phyloP scores from a whole-genome alignment of 148 eudicot species.

The Rhododendron vialii region DNA sequence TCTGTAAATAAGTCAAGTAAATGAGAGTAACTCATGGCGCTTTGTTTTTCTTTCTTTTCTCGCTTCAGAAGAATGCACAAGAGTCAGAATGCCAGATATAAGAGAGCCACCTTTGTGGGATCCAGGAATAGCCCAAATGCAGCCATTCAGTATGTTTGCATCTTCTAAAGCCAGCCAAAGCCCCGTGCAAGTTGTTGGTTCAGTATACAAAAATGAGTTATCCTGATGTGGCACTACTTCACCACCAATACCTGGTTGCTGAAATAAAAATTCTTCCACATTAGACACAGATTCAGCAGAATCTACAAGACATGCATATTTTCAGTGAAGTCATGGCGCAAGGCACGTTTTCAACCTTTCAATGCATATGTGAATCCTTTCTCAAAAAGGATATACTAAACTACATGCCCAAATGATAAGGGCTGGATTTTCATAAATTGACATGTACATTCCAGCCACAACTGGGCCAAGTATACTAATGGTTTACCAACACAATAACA shows the following conservation, averaged over 20 bases:
- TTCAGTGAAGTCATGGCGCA: not conserved
- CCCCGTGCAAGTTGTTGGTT: conserved; percentile 91
- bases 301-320: not conserved
- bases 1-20: conserved; percentile 27
- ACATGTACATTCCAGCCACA: not conserved
- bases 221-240: conserved; percentile 99
- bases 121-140: conserved; percentile 97
- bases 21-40: not conserved
- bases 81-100: not conserved
- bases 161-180: conserved; percentile 97
- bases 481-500: not conserved
- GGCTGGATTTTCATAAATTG: not conserved
- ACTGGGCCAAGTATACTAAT: not conserved
- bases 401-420: not conserved
- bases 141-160: conserved; percentile 75
- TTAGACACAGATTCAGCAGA: not conserved
- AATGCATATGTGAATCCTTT: not conserved
- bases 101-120: conserved; percentile 66
- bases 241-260: conserved; percentile 99
- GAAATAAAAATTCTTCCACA: conserved; percentile 21
- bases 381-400: not conserved
- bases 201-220: conserved; percentile 87
- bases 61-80: not conserved
- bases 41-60: not conserved
- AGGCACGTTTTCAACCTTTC: not conserved